Percentiles rank a stretch among this genome's conserved stretches.
Conservation (phyloP, 768 basidiomycete genomes). For the Rubroboletus satanas region DNA sequence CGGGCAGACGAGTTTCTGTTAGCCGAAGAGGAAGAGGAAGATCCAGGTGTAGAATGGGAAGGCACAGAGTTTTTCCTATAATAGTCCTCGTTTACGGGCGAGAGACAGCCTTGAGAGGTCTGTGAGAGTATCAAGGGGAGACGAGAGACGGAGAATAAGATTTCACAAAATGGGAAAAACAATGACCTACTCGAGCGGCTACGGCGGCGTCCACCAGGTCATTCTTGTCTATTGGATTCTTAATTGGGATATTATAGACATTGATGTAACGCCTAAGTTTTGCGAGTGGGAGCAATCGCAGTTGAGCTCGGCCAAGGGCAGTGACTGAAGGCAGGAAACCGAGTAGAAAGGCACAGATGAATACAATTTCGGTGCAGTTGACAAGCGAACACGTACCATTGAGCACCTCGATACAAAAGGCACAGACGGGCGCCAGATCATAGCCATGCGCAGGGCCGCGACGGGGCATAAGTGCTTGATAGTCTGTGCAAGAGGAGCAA, state of each 20-base stretch:
- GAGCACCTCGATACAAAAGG: slow-evolving; percentile 67
- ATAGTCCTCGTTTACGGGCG: slow-evolving; percentile 53
- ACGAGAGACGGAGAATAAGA: background rate
- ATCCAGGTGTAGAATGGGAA: slow-evolving; percentile 3
- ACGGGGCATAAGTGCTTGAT: slow-evolving; percentile 75
- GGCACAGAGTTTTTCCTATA: slow-evolving; percentile 32
- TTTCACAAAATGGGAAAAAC: background rate
- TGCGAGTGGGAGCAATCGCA: slow-evolving; percentile 52
- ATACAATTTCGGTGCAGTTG: background rate
- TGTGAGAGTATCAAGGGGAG: slow-evolving; percentile 20
- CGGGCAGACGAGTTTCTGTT: slow-evolving; percentile 16
- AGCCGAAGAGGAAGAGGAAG: slow-evolving; percentile 15
- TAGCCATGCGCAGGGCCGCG: slow-evolving; percentile 50
- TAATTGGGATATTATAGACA: slow-evolving; percentile 64
- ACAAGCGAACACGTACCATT: slow-evolving; percentile 43
- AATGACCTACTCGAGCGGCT: slow-evolving; percentile 42
- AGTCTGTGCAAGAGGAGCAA: slow-evolving; percentile 72
- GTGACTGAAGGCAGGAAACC: slow-evolving; percentile 48
- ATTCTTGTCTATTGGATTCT: slow-evolving; percentile 69
- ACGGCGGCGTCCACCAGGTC: slow-evolving; percentile 69
- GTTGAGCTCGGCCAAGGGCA: slow-evolving; percentile 54
- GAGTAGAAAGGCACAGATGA: background rate
- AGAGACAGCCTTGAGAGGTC: slow-evolving; percentile 61
- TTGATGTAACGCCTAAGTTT: slow-evolving; percentile 67
- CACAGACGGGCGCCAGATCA: slow-evolving; percentile 64